Conservation (phyloP, 208 protist genomes). For the Acanthamoeba healyi region DNA sequence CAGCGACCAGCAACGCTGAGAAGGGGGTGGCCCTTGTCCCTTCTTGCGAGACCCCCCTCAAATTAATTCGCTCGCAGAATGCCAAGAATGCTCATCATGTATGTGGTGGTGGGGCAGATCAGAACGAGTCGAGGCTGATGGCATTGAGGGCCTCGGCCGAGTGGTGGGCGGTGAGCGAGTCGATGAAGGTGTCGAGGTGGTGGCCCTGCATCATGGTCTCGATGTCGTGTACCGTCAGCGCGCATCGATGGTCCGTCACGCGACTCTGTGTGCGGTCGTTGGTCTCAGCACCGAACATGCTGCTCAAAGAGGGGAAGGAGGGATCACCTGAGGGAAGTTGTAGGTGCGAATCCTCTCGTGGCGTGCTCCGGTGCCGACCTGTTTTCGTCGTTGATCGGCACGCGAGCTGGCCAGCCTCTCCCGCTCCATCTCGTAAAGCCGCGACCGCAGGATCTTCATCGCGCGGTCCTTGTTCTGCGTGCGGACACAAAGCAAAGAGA, state of each 20-base stretch:
- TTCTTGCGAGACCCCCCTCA: too few relatives aligned
- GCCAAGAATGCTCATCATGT: too few relatives aligned
- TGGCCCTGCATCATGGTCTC: constrained; percentile 78
- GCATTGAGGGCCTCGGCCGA: constrained; percentile 23
- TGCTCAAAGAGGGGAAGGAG: not conserved
- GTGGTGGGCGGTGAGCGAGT: constrained; percentile 53
- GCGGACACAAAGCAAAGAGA: constrained; percentile 30
- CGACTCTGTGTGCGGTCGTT: constrained; percentile 47
- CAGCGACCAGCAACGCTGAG: too few relatives aligned
- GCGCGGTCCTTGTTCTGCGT: constrained; percentile 88
- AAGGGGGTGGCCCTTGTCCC: too few relatives aligned
- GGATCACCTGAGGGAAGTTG: constrained; percentile 87
- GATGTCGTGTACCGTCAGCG: constrained; percentile 78
- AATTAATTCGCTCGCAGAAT: too few relatives aligned
- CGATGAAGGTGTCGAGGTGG: constrained; percentile 55
- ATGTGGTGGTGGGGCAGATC: too few relatives aligned
- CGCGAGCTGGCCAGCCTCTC: constrained; percentile 74
- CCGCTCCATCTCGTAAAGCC: constrained; percentile 86
- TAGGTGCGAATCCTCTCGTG: constrained; percentile 91
- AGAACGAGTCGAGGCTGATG: not conserved
- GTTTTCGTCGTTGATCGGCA: constrained; percentile 57
- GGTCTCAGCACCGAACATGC: too few relatives aligned
- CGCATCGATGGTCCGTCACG: constrained; percentile 89
- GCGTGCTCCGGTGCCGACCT: constrained; percentile 77
- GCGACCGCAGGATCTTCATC: constrained; percentile 85